Evolutionary conservation across 192 early-diverging fungal species (phyloP), one percentile per base, ranked within the genome.

Genomic region (Coemansia sp.): DNA sequence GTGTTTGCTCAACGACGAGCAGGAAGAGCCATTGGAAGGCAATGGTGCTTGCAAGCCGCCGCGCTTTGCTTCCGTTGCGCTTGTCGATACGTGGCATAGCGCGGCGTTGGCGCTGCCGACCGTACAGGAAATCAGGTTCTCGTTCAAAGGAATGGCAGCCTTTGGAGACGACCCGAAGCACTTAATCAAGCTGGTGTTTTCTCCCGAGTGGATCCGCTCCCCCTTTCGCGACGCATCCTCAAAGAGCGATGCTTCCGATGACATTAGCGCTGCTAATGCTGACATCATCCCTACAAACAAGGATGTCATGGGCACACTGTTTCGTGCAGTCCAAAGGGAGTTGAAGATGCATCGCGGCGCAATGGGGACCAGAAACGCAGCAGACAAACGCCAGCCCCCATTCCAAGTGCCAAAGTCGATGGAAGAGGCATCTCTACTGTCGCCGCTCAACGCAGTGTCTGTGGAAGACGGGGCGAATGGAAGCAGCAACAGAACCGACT

Each of bases 41-140:
- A 11, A 15, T 1, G n/a, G n/a, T 26, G 41, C 21, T 41, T 12
- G 5, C 15, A 58, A 16, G 1, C 55, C 4, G 0, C 45, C 45
- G 9, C 61, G 49, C 7, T 83, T 67, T 64, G 75, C 66, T 6
- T 77, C 80, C 0, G 72, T 83, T 14, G 62, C 45, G n/a, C 49
- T 83, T 10, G 80, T 74, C 35, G 80, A 73, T 30, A 77, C 80
- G 1, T 83, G 80, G 80, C 80, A 83, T 34, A 83, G 71, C 56
- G 64, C 80, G 6, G 45, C 68, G 3, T 61, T 77, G 46, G 80
- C 80, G 0, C 15, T 83, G 55, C 80, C 80, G 0, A 83, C 80
- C 0, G 71, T 72, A n/a, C 73, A 74, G 48, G 80, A 83, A 33
- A 66, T 83, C 24, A 33, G 62, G 11, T 83, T 83, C 56, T 63